A percentile compares a stretch with the other conserved stretches of the same genome.
Evolutionary conservation across 805 yeast species (phyloP).

Genomic region (Metschnikowia henanensis): DNA sequence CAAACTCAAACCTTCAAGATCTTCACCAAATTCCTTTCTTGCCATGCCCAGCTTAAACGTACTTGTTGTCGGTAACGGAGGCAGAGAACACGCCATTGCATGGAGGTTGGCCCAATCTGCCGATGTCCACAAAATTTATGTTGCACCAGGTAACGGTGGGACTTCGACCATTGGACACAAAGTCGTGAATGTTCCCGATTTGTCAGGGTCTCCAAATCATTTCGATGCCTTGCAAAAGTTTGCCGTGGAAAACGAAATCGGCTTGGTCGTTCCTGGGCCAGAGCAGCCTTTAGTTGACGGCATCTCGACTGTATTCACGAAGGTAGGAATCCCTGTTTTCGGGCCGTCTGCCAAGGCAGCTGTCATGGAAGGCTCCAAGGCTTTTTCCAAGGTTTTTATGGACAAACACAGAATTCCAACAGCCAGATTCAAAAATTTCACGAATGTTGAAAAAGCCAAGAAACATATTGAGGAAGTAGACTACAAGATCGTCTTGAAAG

Average conservation of each 20-base stretch:
- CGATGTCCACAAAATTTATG: conserved; percentile 69
- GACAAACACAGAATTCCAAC: conserved; percentile 90
- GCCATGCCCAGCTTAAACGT: conserved; percentile 30
- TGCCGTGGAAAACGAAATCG: conserved; percentile 65
- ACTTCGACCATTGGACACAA: conserved; percentile 55
- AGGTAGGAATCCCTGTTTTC: conserved; percentile 91
- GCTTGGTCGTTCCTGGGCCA: conserved; percentile 95
- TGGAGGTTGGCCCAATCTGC: conserved; percentile 87
- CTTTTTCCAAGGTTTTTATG: conserved; percentile 94
- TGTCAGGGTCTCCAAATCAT: conserved; percentile 64
- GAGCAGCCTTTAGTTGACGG: conserved; percentile 99
- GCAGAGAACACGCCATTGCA: conserved; percentile 96
- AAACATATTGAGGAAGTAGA: conserved; percentile 62
- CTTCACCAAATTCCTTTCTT: no score
- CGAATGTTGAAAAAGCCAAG: conserved; percentile 71
- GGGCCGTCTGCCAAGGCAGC: conserved; percentile 96
- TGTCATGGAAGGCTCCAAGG: conserved; percentile 93
- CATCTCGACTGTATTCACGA: conserved; percentile 65
- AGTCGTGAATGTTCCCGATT: conserved; percentile 63
- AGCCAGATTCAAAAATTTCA: conserved; percentile 85
- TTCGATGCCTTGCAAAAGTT: conserved; percentile 71
- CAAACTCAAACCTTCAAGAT: neutral
- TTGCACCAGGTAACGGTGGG: conserved; percentile 98
- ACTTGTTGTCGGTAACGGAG: conserved; percentile 94
- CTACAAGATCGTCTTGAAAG: conserved; percentile 88